Conservation (phyloP, 441 rosid genomes). For the Iberis amara region DNA sequence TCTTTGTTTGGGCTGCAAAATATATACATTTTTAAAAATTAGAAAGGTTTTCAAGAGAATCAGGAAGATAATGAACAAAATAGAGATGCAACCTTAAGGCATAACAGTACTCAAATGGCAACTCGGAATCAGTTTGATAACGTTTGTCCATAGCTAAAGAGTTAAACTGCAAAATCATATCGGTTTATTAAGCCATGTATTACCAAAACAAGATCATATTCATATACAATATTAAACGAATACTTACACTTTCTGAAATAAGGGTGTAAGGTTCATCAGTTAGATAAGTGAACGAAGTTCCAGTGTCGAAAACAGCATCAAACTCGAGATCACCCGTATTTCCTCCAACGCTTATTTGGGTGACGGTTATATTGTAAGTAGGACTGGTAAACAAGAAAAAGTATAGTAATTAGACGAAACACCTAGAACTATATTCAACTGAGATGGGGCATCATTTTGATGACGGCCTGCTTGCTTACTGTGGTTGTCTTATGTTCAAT, state of each 20-base stretch:
- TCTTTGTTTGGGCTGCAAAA: slow-evolving; percentile 49
- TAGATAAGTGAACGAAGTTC: slow-evolving; percentile 84
- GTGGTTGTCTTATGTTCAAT: slow-evolving; percentile 49
- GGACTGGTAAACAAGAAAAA: slow-evolving; percentile 43
- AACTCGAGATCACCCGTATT: slow-evolving; percentile 45
- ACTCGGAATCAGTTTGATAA: slow-evolving; percentile 25
- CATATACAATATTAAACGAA: not conserved
- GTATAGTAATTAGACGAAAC: slow-evolving; percentile 16
- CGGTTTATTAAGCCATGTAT: not conserved
- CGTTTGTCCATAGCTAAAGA: slow-evolving; percentile 45
- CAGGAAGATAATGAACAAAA: slow-evolving; percentile 1
- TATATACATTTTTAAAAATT: not conserved
- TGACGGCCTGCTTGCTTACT: slow-evolving; percentile 40
- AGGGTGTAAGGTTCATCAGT: slow-evolving; percentile 67
- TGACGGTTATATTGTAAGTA: slow-evolving; percentile 72
- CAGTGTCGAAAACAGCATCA: slow-evolving; percentile 79
- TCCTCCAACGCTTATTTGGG: slow-evolving; percentile 50
- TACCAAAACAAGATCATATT: slow-evolving; percentile 15
- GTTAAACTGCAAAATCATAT: slow-evolving; percentile 54
- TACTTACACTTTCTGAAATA: slow-evolving; percentile 58
- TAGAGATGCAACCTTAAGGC: slow-evolving; percentile 44
- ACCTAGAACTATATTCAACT: not conserved
- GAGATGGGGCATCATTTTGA: not conserved
- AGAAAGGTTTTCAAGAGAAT: slow-evolving; percentile 18
- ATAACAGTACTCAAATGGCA: slow-evolving; percentile 85